Evolutionary conservation across 306 rosid species (phyloP), one percentile per base, ranked within the genome.

Genomic region (Cicer chorassanicum): DNA sequence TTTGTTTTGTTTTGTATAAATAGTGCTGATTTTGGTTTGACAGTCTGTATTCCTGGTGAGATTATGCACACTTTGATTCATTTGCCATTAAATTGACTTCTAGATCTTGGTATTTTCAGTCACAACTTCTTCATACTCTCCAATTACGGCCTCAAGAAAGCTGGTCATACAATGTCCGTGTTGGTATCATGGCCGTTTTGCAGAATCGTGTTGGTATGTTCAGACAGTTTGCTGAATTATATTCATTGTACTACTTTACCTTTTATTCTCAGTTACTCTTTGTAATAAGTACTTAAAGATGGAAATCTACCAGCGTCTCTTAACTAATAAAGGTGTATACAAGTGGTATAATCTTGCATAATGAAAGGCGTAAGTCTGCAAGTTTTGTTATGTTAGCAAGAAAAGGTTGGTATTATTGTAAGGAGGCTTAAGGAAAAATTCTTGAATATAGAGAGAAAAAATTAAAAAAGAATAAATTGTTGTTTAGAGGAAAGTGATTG

Each of bases 131-230:
- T 81, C 74, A 85, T 50, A 81, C 88, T 21, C 89, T 91, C 59
- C 85, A 64, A 69, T 68, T 29, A 65, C 80, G 86, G 72, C 84
- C 93, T 21, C 75, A 83, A 45, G 84, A 80, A 14, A 70, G 77
- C 78, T 91, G 94, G 89, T 78, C 91, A 72, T 57, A 83, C 69
- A 70, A 85, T 76, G 50, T 78, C 45, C 96, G 89, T 43, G 78
- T 73, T 84, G 98, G 98, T 71, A 74, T 94, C 41, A 81, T 85
- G 64, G 95, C 92, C 29, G 77, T 94, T 87, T 82, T 94, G 77
- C 98, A 91, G 79, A 94, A 88, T 70, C 97, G 91, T 72, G 96
- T 89, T 70, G 98, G 98, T 91, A 91, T 60, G 89, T 53, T 64
- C 46, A 72, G 79, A 66, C 38, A 82, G 50, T 79, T 79, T 55